These are phyloP conservation scores for Suillus weaverae DNA, from an alignment of 768 basidiomycete genomes.

Conservation along the genomic window DNA sequence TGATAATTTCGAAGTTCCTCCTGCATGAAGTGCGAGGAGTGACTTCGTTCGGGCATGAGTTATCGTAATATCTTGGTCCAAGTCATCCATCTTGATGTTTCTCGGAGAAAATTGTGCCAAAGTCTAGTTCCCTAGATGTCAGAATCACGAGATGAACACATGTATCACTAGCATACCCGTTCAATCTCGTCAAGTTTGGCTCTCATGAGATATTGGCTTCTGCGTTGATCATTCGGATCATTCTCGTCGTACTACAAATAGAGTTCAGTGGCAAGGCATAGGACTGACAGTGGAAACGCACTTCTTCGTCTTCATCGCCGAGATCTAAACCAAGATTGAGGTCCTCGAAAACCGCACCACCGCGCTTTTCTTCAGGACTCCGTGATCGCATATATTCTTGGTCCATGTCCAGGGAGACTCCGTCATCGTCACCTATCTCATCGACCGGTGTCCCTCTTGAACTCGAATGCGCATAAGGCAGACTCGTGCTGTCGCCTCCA, in stretches of 20 bases:
- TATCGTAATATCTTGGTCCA: constrained; percentile 23
- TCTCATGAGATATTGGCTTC: constrained; percentile 73
- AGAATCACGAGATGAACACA: constrained; percentile 21
- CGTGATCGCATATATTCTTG: constrained; percentile 30
- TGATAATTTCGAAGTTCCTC: constrained; percentile 6
- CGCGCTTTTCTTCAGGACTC: constrained; percentile 46
- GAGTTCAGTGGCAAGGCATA: constrained; percentile 17
- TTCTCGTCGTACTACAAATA: constrained; percentile 58
- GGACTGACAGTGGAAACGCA: constrained; percentile 25
- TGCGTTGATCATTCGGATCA: constrained; percentile 72
- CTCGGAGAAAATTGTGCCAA: constrained; percentile 70
- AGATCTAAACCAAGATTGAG: constrained; percentile 45
- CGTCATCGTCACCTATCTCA: constrained; percentile 21
- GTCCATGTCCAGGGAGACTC: constrained; percentile 27
- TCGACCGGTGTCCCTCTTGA: constrained; percentile 23
- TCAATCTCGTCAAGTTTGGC: constrained; percentile 81
- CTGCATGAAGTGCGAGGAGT: constrained; percentile 7
- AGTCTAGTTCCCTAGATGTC: constrained; percentile 41
- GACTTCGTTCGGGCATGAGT: constrained; percentile 20
- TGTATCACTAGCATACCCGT: constrained; percentile 38
- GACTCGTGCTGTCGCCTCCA: constrained; percentile 32
- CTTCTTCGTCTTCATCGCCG: constrained; percentile 44
- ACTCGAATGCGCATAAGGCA: constrained; percentile 48
- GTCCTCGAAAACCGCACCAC: constrained; percentile 46
- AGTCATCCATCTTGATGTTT: constrained; percentile 22